Base-by-base conservation (phyloP, 805 yeast genomes). In the Cephaloascus albidus region DNA sequence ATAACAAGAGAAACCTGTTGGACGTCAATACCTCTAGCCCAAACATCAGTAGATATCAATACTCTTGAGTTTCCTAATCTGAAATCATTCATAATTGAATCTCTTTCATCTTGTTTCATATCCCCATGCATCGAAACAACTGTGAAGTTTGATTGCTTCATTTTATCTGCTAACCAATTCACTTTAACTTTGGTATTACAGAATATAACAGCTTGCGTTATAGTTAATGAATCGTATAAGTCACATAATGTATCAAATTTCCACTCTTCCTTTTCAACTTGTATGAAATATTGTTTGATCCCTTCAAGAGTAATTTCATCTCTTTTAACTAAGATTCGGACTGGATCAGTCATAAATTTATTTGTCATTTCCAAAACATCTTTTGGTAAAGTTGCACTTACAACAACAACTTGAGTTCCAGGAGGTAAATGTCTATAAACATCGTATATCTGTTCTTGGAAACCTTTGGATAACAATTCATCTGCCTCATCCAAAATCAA, bases 21-120 rank as follows among this genome's bases (percentile, higher is more conserved):
- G 44, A 90, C 97, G 65, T 90, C 98, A 49, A 90, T 93, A 58
- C 98, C 98, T 66, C 98, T 77, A 38, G 98, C 98, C 82, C 90
- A 85, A 54, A 93, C 84, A 65, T 93, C 98, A 33, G 98, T 93
- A 50, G 97, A 83, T 58, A 93, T 93, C 60, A 93, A 71, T 38
- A 93, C 90, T 60, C 98, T 78, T 40, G 96, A 85, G 49, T 84
- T 78, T 43, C 98, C 98, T 43, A 83, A 72, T 63, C 98, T 76
- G 78, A 93, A 93, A 63, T 89, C 97, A 60, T 79, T 78, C 98
- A 93, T 93, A 52, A 93, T 85, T 53, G 77, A 69, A 64, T 93
- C 97, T 67, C 98, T 77, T 60, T 90, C 96, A 54, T 81, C 82
- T 68, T 93, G 98, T 54, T 85, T 79, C 85, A 93, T 81, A 58